Base-by-base conservation (phyloP, 176 grass and related monocot genomes). In the Triticum timopheevii region DNA sequence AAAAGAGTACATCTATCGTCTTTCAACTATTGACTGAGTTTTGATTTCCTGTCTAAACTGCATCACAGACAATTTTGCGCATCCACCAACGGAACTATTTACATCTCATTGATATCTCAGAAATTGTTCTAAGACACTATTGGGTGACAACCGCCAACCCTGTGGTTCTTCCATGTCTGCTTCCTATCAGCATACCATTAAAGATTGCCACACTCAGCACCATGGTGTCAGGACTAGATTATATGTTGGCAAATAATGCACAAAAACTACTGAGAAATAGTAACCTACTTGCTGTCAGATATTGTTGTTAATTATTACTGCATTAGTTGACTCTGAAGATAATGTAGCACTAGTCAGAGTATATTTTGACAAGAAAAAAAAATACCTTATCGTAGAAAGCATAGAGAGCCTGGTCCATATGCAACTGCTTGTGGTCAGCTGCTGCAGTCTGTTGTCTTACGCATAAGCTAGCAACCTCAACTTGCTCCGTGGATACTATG, bases 391-490 rank as follows among this genome's bases (percentile, higher is more conserved):
- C 42, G 13, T 75, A 50, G 42, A 75, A 75, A 75, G 72, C 72
- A 75, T 75, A 75, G 72, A 75, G 13, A 50, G 24, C 23, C 13
- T 75, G 72, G 42, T 75, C 42, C 72, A 50, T 75, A 75, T 75
- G 72, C 47, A 75, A 75, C 72, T 75, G 72, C 42, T 50, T 75
- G 24, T 75, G 42, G 23, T 75, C 72, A 28, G 72, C 42, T 28
- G 13, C 13, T 50, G 42, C 42, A 17, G 7, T 30, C 24, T 16
- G 24, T 50, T 75, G 72, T 75, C 72, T 49, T 28, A 45, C 15
- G 3, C 72, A 75, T 50, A 75, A 75, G 72, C 42, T 75, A 75
- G 72, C 72, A 75, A 75, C n/a, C 47, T 75, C 72, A 75, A 75
- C 72, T 30, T 50, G 13, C 72, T 75, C 42, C 13, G 72, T 45